phyloP scores from a whole-genome alignment of 1,284 basidiomycete genomes.

The Leccinum griseonigrum region DNA sequence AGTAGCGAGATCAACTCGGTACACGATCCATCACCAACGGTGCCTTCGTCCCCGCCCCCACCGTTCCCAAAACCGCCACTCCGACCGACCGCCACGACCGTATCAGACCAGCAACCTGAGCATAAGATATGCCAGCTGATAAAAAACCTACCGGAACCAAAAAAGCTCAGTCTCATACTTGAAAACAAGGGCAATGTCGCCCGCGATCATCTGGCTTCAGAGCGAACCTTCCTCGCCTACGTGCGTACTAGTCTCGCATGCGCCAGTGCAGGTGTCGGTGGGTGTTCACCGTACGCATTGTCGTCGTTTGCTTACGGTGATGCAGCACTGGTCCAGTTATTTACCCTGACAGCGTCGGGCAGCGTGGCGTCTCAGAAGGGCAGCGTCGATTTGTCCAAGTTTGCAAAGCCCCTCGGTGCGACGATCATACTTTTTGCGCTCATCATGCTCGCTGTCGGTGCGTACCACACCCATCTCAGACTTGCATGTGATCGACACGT shows the following conservation, averaged over 20 bases:
- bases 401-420: conserved; percentile 28
- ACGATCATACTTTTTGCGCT: conserved; percentile 23
- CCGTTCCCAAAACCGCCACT: neutral
- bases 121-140: neutral
- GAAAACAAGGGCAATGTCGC: conserved; percentile 37
- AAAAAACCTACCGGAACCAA: conserved; percentile 2
- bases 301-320: neutral
- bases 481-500: neutral
- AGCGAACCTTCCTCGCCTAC: conserved; percentile 42
- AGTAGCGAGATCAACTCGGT: conserved; percentile 11
- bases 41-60: neutral
- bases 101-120: neutral
- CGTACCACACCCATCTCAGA: conserved; percentile 1
- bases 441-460: conserved; percentile 24
- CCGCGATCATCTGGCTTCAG: conserved; percentile 41
- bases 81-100: neutral
- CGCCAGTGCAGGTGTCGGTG: conserved; percentile 39
- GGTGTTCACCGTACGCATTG: conserved; percentile 11
- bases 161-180: conserved; percentile 24
- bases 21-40: neutral
- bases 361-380: neutral
- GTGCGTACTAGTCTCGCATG: conserved; percentile 41
- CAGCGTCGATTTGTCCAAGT: conserved; percentile 8
- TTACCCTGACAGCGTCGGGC: conserved; percentile 13
- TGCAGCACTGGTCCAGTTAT: conserved; percentile 28